Base-by-base conservation (phyloP, 352 stramenopile species). In the Pythium aristosporum region DNA sequence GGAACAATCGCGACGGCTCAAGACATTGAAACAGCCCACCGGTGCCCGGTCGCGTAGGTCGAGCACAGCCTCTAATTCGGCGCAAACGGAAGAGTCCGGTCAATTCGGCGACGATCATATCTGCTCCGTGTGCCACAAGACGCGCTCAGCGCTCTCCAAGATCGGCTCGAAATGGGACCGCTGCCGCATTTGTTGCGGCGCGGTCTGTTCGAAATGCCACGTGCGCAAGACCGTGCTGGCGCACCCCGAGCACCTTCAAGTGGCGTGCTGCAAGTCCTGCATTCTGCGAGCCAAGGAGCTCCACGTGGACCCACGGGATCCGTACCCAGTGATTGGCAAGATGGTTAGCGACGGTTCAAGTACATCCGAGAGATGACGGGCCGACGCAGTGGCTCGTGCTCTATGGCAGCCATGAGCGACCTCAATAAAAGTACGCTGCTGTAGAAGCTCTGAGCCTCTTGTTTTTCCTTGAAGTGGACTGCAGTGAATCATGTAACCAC, bases 191-290 rank as follows among this genome's bases (percentile, higher is more conserved):
- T 89, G 77, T 61, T 52, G 59, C 0, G 57, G 61, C 21, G 47
- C 62, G 0, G 73, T 77, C 18, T 89, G 80, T 66, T 72, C 61
- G 49, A 82, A 82, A 60, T 89, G 76, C 59, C 69, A 79, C 39
- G 57, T 83, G 15, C 86, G 82, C 43, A 75, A 72, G 11, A 63
- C 53, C 6, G 52, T 87, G 4, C 64, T 89, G 21, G 67, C 74
- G 20, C 55, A 54, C 8, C 74, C 72, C 15, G 60, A 71, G 37
- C 61, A 79, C 9, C 63, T 86, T 15, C n/a, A 61, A 6, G 71
- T 87, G 12, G 43, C 69, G 25, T 87, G 77, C 61, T 89, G 80
- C 48, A 89, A 80, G 57, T 64, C 56, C 11, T 89, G 77, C 61
- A 59, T 85, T 11, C 60, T 85, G 12, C 67, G 74, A 39, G 66